phyloP scores from a whole-genome alignment of 805 yeast genomes.

The Aciculoconidium aculeatum region DNA sequence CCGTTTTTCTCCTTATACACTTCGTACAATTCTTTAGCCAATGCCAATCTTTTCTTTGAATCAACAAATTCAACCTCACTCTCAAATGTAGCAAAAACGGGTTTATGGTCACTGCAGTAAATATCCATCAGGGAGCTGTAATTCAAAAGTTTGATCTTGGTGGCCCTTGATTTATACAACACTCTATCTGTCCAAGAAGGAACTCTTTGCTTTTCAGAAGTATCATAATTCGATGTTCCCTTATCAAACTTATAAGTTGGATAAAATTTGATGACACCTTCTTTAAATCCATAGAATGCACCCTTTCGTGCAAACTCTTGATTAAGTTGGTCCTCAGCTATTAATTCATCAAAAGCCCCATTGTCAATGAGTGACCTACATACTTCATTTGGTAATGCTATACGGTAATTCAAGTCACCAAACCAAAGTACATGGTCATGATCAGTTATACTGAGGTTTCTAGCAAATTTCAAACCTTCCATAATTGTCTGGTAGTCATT shows the following conservation, averaged over 20 bases:
- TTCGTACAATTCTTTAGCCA: slow-evolving; percentile 24
- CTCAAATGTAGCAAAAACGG: slow-evolving; percentile 77
- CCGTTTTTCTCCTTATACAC: slow-evolving; percentile 14
- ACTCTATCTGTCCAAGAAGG: slow-evolving; percentile 97
- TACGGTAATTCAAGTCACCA: slow-evolving; percentile 91
- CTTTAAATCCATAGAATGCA: slow-evolving; percentile 41
- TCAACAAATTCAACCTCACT: slow-evolving; percentile 66
- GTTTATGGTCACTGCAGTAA: slow-evolving; percentile 81
- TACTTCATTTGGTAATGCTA: slow-evolving; percentile 62
- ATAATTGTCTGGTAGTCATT: slow-evolving; percentile 74
- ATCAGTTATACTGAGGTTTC: slow-evolving; percentile 68
- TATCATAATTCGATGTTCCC: slow-evolving; percentile 75
- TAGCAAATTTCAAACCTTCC: slow-evolving; percentile 69
- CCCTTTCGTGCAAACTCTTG: slow-evolving; percentile 50
- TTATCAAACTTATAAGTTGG: slow-evolving; percentile 96
- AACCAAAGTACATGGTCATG: slow-evolving; percentile 84
- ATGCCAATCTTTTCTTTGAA: slow-evolving; percentile 21
- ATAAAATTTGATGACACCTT: slow-evolving; percentile 69
- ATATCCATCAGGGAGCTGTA: slow-evolving; percentile 62
- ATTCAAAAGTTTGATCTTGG: slow-evolving; percentile 48
- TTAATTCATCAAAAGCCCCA: slow-evolving; percentile 45
- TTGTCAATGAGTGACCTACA: slow-evolving; percentile 50
- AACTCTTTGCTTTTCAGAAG: slow-evolving; percentile 84
- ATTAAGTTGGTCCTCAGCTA: slow-evolving; percentile 72
- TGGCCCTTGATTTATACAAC: slow-evolving; percentile 55